Conservation (phyloP, 2,329 filamentous ascomycete genomes). For the Dendrostoma leiphaemia region DNA sequence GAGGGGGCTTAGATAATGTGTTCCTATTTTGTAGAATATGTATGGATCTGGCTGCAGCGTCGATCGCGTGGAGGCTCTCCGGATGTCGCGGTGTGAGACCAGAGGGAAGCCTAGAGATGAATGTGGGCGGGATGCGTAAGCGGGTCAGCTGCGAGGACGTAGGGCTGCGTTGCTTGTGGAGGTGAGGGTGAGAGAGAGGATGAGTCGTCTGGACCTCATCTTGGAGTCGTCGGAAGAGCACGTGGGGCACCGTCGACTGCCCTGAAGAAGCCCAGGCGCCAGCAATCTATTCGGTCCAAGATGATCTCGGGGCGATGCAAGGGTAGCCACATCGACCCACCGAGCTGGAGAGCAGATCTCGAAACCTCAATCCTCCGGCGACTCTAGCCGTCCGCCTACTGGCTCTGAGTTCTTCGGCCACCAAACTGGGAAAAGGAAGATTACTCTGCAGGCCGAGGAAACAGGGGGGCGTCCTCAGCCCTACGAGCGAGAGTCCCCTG, state of each 20-base stretch:
- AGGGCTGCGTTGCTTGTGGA: too few species aligned
- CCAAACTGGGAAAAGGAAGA: not conserved
- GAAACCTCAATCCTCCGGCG: not conserved
- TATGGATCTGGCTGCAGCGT: not conserved
- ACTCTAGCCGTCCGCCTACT: not conserved
- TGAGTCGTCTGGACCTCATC: too few species aligned
- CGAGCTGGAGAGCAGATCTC: not conserved
- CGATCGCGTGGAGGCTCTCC: not conserved
- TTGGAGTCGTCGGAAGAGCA: too few species aligned
- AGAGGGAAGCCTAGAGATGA: not conserved
- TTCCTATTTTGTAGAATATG: not conserved
- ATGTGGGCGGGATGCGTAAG: too few species aligned
- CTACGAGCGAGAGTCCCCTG: constrained; percentile 13
- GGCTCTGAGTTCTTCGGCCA: not conserved
- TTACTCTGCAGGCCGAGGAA: not conserved
- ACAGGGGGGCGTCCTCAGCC: constrained; percentile 12
- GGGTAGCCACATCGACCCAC: not conserved
- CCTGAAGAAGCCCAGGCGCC: not conserved
- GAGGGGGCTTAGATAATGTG: constrained; percentile 16
- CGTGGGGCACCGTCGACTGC: too few species aligned
- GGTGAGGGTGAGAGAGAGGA: too few species aligned
- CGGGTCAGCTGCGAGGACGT: not conserved
- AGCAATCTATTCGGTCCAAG: not conserved
- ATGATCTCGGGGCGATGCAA: not conserved
- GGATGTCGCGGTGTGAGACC: constrained; percentile 11